These are phyloP conservation scores for Solanum hybrid DNA, from an alignment of 305 asterid species.

Conservation along the genomic window DNA sequence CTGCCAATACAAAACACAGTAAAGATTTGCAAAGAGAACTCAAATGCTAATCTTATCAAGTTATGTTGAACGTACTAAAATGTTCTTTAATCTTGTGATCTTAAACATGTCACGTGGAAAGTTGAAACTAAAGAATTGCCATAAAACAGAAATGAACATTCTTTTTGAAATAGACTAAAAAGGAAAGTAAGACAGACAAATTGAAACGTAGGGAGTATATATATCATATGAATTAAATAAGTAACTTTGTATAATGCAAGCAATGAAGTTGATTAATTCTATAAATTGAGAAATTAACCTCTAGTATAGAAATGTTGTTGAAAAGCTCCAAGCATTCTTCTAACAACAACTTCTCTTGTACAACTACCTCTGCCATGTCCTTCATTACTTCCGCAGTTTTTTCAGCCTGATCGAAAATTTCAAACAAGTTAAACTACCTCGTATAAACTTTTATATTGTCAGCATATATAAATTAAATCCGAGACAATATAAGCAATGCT, in stretches of 20 bases:
- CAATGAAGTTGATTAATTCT: neutral
- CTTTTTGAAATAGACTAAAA: neutral
- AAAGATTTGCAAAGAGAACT: neutral
- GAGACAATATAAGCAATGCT: neutral
- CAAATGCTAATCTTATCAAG: neutral
- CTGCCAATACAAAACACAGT: conserved; percentile 20
- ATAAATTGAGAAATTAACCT: conserved; percentile 26
- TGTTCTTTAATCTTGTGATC: neutral
- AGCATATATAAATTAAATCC: neutral
- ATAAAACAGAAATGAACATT: neutral
- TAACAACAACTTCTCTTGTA: conserved; percentile 58
- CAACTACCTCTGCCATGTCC: conserved; percentile 49
- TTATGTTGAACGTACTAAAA: neutral
- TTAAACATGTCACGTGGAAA: rapidly evolving
- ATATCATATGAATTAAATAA: neutral
- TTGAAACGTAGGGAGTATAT: neutral
- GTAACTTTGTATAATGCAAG: neutral
- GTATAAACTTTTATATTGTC: neutral
- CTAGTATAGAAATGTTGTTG: conserved; percentile 36
- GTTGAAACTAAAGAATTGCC: neutral
- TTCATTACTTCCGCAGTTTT: conserved; percentile 21
- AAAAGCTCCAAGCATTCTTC: conserved; percentile 75
- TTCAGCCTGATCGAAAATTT: conserved; percentile 24
- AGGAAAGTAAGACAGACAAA: neutral
- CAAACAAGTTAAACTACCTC: neutral